Percentiles rank a stretch among this genome's conserved stretches.
phyloP scores from a whole-genome alignment of 768 basidiomycete genomes.

The Lactarius pseudohatsudake region DNA sequence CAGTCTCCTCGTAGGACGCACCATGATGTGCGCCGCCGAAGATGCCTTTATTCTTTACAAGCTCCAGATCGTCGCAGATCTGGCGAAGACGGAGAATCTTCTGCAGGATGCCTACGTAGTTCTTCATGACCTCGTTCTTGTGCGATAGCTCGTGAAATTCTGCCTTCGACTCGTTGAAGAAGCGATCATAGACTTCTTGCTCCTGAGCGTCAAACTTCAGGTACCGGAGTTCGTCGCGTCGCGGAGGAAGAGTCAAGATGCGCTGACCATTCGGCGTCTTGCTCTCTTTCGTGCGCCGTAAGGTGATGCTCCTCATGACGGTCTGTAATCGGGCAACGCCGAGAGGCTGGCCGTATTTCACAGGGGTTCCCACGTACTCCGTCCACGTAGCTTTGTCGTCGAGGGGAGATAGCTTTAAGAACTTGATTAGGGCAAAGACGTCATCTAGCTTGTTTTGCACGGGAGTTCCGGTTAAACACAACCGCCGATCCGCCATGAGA shows the following conservation, averaged over 20 bases:
- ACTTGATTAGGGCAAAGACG: constrained; percentile 95
- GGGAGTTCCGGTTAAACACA: constrained; percentile 96
- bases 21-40: constrained; percentile 44
- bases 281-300: constrained; percentile 94
- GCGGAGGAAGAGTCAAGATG: constrained; percentile 86
- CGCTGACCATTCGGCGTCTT: constrained; percentile 75
- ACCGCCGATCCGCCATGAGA: constrained; percentile 86
- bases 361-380: constrained; percentile 87
- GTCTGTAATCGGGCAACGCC: constrained; percentile 93
- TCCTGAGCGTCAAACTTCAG: constrained; percentile 85
- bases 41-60: constrained; percentile 71
- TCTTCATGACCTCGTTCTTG: constrained; percentile 96
- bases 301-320: constrained; percentile 95
- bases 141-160: constrained; percentile 85
- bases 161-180: constrained; percentile 87
- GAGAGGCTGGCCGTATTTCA: constrained; percentile 86
- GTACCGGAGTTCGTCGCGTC: constrained; percentile 83
- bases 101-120: constrained; percentile 95
- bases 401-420: constrained; percentile 86
- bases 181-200: constrained; percentile 81
- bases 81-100: constrained; percentile 95
- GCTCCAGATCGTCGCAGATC: constrained; percentile 94
- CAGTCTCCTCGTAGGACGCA: constrained; percentile 75
- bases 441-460: constrained; percentile 99
- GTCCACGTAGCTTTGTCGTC: constrained; percentile 94